Conservation (phyloP, 306 rosid genomes). For the Glycyrrhiza uralensis region DNA sequence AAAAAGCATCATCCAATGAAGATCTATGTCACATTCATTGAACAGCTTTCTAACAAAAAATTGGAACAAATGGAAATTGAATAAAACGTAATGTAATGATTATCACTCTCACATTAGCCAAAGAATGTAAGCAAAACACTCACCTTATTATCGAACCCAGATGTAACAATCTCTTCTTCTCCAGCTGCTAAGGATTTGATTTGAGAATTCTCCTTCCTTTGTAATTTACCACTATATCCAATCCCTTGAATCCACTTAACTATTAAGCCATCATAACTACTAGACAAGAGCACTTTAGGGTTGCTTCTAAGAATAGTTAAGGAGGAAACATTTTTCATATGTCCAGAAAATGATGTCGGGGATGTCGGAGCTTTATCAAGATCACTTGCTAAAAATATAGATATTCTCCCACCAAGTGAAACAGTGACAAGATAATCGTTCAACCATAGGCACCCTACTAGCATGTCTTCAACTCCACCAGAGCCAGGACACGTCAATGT, state of each 20-base stretch:
- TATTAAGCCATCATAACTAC: conserved; percentile 92
- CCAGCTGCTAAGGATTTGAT: conserved; percentile 79
- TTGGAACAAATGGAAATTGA: conserved; percentile 3
- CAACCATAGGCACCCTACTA: conserved; percentile 90
- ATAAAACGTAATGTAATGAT: not conserved
- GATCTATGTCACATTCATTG: not conserved
- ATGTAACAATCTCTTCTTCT: conserved; percentile 73
- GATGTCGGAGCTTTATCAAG: conserved; percentile 71
- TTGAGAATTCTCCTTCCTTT: conserved; percentile 78
- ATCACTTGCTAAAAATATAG: conserved; percentile 67
- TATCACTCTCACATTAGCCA: conserved; percentile 12
- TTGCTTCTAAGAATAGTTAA: conserved; percentile 63
- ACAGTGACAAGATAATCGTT: conserved; percentile 76
- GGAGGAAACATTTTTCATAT: conserved; percentile 86
- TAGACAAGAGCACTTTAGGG: conserved; percentile 72
- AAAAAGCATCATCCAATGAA: not conserved
- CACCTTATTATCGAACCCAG: conserved; percentile 90
- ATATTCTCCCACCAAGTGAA: conserved; percentile 88
- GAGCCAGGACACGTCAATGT: conserved; percentile 70
- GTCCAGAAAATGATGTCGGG: conserved; percentile 72
- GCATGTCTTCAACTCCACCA: conserved; percentile 95
- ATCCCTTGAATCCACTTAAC: conserved; percentile 86
- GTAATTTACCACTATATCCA: conserved; percentile 83
- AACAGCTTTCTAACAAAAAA: not conserved
- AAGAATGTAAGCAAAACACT: conserved; percentile 17